Evolutionary conservation across 2,329 filamentous ascomycete genomes (phyloP), one percentile per base, ranked within the genome.

Genomic region (Mycosphaerella sp.): DNA sequence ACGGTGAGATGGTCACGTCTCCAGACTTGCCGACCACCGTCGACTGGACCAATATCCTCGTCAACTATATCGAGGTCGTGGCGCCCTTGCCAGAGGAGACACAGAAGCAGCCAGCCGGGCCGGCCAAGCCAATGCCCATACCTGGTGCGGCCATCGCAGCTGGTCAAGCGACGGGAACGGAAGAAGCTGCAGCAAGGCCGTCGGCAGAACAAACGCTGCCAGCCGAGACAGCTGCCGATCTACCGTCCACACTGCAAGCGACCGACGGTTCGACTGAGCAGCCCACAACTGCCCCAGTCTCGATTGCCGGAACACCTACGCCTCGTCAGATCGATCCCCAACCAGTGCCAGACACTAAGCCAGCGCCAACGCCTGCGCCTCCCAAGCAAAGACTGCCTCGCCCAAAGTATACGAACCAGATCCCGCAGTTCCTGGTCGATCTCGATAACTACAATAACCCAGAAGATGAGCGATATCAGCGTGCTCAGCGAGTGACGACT

Each of bases 31-130:
- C 93, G 12, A 97, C 93, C 0, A 95, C 93, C 1, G 93, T 98
- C 52, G 93, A 98, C 69, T 96, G 94, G 68, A 94, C 89, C 58
- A 97, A 97, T 73, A 95, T 95, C 66, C 77, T 98, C 14, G 91
- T 98, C 71, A 98, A 98, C 72, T 98, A 97, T 68, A 88, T 98
- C 65, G 93, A 98, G 73, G 87, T 97, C 56, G 60, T 62, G 35
- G 63, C 65, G 14, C 63, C 61, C 28, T 50, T 61, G 35, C 59
- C 58, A 27, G 44, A 54, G 8, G 44, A 52, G 16, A 34, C 30
- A 34, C 52, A 57, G 41, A 56, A 54, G 57, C 57, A 64, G 57
- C 53, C 56, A 56, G 56, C 57, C 46, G 59, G 54, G n/a, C 57
- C 60, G 14, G 62, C 63, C 37, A 59, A 59, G 50, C 64, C 64